phyloP scores from a whole-genome alignment of 192 early-diverging fungal species.

The Coemansia sp. region DNA sequence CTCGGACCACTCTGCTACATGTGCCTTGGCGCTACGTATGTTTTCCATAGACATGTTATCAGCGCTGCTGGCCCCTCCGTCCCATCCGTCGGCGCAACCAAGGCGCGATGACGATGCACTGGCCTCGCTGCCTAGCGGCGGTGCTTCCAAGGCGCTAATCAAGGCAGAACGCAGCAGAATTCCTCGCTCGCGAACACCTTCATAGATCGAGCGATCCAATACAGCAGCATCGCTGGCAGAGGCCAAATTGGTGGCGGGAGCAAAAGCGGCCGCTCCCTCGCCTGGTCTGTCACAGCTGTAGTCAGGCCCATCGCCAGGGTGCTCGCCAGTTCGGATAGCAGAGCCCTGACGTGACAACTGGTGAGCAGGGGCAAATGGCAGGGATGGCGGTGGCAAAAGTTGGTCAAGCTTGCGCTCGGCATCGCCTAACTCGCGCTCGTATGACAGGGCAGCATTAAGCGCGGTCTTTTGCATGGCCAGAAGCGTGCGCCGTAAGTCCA shows the following conservation, averaged over 20 bases:
- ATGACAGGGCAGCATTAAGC: constrained; percentile 40
- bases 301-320: neutral
- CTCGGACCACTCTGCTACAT: constrained; percentile 13
- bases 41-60: constrained; percentile 25
- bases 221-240: neutral
- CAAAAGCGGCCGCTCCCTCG: neutral
- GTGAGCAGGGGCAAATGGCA: neutral
- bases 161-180: constrained; percentile 46
- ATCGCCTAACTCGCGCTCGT: constrained; percentile 50
- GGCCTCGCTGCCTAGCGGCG: neutral
- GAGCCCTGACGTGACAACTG: neutral
- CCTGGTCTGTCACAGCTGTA: neutral
- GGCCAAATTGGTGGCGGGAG: neutral
- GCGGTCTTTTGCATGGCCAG: constrained; percentile 53
- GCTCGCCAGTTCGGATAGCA: neutral
- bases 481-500: constrained; percentile 50
- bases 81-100: neutral
- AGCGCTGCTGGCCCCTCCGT: neutral
- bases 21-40: constrained; percentile 31
- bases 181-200: constrained; percentile 45
- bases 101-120: neutral
- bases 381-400: constrained; percentile 5
- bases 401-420: constrained; percentile 33
- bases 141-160: constrained; percentile 17
- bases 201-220: constrained; percentile 26